These are phyloP conservation scores for Rhizopogon sp. DNA, from an alignment of 768 basidiomycete genomes.

Conservation along the genomic window DNA sequence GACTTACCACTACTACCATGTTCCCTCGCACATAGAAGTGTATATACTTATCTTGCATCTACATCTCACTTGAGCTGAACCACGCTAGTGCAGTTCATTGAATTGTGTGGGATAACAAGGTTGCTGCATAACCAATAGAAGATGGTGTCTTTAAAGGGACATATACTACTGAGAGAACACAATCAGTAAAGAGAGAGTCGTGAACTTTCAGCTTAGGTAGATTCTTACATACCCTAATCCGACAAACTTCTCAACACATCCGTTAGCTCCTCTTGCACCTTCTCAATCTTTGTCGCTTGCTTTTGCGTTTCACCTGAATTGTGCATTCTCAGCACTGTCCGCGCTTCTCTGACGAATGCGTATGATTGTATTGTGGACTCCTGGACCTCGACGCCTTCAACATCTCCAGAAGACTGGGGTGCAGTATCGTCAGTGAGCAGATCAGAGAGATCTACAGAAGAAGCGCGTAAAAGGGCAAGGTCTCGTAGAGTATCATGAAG, in stretches of 20 bases:
- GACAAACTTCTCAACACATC: conserved; percentile 37
- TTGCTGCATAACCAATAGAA: background rate
- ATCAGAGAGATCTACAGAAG: conserved; percentile 38
- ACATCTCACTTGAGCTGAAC: background rate
- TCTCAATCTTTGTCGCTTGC: conserved; percentile 52
- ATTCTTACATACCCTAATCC: conserved; percentile 5
- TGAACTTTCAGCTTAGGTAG: no score
- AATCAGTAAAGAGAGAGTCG: background rate
- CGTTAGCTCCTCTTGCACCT: conserved; percentile 49
- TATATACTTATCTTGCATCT: background rate
- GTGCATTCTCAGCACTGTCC: conserved; percentile 50
- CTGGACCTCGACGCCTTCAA: conserved; percentile 5
- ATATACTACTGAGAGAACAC: background rate
- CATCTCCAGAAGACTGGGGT: background rate
- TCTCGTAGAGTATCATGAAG: conserved; percentile 62
- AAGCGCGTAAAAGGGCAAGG: conserved; percentile 64
- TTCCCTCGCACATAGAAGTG: background rate
- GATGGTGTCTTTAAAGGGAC: background rate
- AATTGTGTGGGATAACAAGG: background rate
- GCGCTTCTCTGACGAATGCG: conserved; percentile 53
- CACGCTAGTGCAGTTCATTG: background rate
- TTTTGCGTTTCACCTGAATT: conserved; percentile 47
- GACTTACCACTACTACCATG: background rate
- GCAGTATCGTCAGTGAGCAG: conserved; percentile 18
- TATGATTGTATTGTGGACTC: conserved; percentile 40